Evolutionary conservation across 805 yeast genomes (phyloP), one percentile per base, ranked within the genome.

Genomic region (Candida berthetii): DNA sequence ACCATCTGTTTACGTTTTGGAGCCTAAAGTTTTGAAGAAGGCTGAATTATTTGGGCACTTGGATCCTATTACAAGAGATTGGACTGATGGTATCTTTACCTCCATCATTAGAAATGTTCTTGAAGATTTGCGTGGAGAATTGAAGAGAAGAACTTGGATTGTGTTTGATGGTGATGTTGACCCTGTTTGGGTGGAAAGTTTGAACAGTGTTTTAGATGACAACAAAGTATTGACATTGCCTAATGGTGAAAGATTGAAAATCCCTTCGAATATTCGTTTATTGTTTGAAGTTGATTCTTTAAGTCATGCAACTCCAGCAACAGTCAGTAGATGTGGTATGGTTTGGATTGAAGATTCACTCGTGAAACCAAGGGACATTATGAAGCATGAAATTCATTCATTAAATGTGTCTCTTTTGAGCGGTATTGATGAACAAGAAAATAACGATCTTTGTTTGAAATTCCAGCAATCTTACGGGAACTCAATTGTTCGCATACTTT

Each of bases 161-260:
- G 72, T 90, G 0, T 85, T 91, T 55, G 97, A 91, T 61, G 95
- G 97, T 32, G 96, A 88, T 51, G 76, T 91, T 29, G 97, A 91
- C 55, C 97, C 98, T 0, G 80, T 78, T 32, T 91, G 97, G 95
- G 87, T 87, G 1, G 98, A 91, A 53, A 83, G 84, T 42, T 65
- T 91, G 48, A 91, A 91, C 64, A 84, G 95, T 64, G 93, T 89
- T 9, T 67, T 91, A 15, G 98, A 91, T 61, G 98, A 91, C 49
- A 91, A 89, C 61, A 79, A 76, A 47, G 48, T 84, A 1, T 61
- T 91, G 34, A 89, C 97, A 0, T 65, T 91, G 9, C 93, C 98
- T 0, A 88, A 80, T 54, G 98, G 98, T 32, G 98, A 91, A 57
- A 74, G 96, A 18, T 55, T 91, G 7, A 64, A 72, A 1, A 60